Base-by-base conservation (phyloP, 768 basidiomycete genomes). In the Xerocomus spinulosus region DNA sequence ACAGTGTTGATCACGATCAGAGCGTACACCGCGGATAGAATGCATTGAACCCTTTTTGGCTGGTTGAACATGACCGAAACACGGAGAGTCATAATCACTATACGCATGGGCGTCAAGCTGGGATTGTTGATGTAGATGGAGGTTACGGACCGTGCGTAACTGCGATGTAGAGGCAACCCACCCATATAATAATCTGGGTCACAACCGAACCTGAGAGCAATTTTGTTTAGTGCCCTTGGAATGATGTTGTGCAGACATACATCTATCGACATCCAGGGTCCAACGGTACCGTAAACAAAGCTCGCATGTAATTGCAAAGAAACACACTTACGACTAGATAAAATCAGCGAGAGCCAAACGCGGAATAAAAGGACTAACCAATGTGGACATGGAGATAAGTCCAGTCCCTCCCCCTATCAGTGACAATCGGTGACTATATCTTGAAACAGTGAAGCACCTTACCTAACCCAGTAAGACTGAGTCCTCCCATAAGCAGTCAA, bases 21-120 rank as follows among this genome's bases (percentile, higher is more conserved):
- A 10, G 32, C 20, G 28, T 28, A 55, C 9, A 55, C 12, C 17
- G 24, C 38, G 15, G 17, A 36, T 30, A 55, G 37, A 7, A 46
- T 44, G 6, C 10, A 28, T 28, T 28, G 26, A 28, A 28, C 26
- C 26, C 10, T 28, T 28, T 10, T 28, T 10, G 26, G 48, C 33
- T 33, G 35, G 15, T 21, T 18, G 42, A 53, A 53, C 54, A 54
- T 55, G 18, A 17, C 54, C 9, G 51, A 46, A 2, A 55, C 45
- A 15, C 54, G 48, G 23, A 55, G 25, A 49, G 54, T 46, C 48
- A 55, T 54, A 20, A 54, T 28, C 26, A 10, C 26, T 28, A 10
- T 28, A n/a, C 26, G 10, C 10, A 5, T 10, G 10, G 26, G 10
- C 6, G 26, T 28, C 26, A 10, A 28, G 26, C 26, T 10, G 10